Percentiles rank a stretch among this genome's conserved stretches.
Evolutionary conservation across 495 filamentous ascomycete genomes (phyloP).

Genomic region (Neurospora sp.): DNA sequence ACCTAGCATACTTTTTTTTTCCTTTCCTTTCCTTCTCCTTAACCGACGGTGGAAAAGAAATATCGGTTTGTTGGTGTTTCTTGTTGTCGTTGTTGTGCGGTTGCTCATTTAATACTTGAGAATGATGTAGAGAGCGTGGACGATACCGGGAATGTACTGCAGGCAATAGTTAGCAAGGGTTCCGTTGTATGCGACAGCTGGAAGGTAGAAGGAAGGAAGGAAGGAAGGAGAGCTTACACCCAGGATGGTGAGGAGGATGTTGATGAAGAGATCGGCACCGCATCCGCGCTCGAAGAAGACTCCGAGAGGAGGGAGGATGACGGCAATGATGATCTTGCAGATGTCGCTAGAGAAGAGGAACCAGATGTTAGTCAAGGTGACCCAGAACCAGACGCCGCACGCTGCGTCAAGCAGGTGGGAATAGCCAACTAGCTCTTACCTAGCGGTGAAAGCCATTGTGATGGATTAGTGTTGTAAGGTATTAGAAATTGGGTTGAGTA

Average conservation of each 20-base stretch:
- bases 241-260: slow-evolving; percentile 80
- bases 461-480: not conserved
- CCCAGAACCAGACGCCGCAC: not conserved
- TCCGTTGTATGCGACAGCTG: not conserved
- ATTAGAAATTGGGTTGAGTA: not conserved
- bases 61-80: not conserved
- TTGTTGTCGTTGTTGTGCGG: not conserved
- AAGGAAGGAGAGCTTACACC: slow-evolving; percentile 43
- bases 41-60: not conserved
- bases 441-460: slow-evolving; percentile 57
- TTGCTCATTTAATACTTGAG: slow-evolving; percentile 32
- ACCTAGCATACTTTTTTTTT: not conserved
- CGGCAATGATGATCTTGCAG: slow-evolving; percentile 84
- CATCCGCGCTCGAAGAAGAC: slow-evolving; percentile 87
- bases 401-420: not conserved
- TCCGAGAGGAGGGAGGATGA: slow-evolving; percentile 80
- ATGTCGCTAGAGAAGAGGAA: slow-evolving; percentile 53
- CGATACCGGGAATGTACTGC: slow-evolving; percentile 47
- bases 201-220: not conserved
- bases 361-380: not conserved
- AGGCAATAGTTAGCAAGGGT: not conserved
- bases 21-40: not conserved
- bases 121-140: slow-evolving; percentile 53
- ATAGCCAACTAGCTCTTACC: slow-evolving; percentile 30
- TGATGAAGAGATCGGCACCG: slow-evolving; percentile 79